Percentiles rank a stretch among this genome's conserved stretches.
phyloP scores from a whole-genome alignment of 2,329 filamentous ascomycete genomes.

The Monosporascus sp. region DNA sequence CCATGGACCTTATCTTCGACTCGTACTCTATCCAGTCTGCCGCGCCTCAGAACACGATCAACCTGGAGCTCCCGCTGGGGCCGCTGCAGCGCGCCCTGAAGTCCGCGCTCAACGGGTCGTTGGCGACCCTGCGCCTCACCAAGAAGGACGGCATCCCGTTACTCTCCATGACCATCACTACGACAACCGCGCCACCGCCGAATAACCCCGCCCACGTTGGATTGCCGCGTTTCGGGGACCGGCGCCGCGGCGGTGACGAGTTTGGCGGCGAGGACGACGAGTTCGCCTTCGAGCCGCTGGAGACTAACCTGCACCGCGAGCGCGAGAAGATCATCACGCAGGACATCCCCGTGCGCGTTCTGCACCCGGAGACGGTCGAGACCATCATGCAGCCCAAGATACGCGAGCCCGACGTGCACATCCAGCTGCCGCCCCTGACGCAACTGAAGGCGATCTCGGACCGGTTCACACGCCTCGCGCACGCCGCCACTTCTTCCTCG shows the following conservation, averaged over 20 bases:
- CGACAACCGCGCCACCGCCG: conserved; percentile 51
- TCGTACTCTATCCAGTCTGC: conserved; percentile 81
- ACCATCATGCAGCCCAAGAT: conserved; percentile 90
- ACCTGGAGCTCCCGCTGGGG: conserved; percentile 88
- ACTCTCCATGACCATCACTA: conserved; percentile 84
- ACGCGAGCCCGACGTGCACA: conserved; percentile 88
- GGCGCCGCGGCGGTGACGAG: conserved; percentile 22
- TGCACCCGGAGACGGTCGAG: conserved; percentile 78
- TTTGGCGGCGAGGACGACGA: conserved; percentile 35
- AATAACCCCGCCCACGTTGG: background rate
- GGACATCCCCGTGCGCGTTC: conserved; percentile 89
- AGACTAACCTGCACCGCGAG: conserved; percentile 57
- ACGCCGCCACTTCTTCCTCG: conserved; percentile 26
- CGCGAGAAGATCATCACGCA: conserved; percentile 91
- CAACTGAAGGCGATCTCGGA: conserved; percentile 94
- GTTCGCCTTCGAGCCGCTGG: conserved; percentile 46
- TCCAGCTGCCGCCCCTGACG: conserved; percentile 77
- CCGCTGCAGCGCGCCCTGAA: conserved; percentile 86
- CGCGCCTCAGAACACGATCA: conserved; percentile 79
- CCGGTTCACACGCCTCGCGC: conserved; percentile 83
- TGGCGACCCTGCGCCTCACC: conserved; percentile 80
- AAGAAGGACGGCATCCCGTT: conserved; percentile 87
- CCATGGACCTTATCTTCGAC: conserved; percentile 81
- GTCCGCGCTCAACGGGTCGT: conserved; percentile 75
- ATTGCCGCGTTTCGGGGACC: background rate